Evolutionary conservation across 2,329 filamentous ascomycete genomes (phyloP).

Genomic region (Scopulariopsis brevicaulis): DNA sequence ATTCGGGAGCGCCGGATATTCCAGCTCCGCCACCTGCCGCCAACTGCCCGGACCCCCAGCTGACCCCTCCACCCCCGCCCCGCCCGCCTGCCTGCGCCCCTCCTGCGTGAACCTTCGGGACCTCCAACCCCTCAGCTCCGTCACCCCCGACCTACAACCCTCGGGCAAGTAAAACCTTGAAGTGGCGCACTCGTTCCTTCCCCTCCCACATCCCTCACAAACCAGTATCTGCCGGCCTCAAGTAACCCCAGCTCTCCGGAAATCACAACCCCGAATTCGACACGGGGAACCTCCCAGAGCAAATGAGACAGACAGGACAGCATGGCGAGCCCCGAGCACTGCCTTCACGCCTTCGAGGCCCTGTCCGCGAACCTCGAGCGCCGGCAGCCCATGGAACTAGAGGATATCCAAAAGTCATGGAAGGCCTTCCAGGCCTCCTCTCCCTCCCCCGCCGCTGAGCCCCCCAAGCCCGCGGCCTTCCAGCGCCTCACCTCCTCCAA

Average conservation of each 20-base stretch:
- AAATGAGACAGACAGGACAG: background rate
- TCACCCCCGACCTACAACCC: too few relatives aligned
- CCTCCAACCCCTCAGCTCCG: too few relatives aligned
- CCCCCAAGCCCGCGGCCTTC: slow-evolving; percentile 18
- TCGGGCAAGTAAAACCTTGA: too few relatives aligned
- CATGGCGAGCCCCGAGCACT: slow-evolving; percentile 83
- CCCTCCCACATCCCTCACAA: too few relatives aligned
- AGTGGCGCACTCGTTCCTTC: too few relatives aligned
- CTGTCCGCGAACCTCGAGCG: slow-evolving; percentile 65
- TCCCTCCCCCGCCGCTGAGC: slow-evolving; percentile 6
- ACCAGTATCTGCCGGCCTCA: too few relatives aligned
- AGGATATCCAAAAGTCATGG: slow-evolving; percentile 58
- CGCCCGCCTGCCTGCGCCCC: background rate
- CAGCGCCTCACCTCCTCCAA: slow-evolving; percentile 23
- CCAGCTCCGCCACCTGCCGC: background rate
- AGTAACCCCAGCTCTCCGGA: background rate
- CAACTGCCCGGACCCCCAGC: background rate
- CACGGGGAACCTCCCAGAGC: background rate
- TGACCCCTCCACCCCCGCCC: background rate
- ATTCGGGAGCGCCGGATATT: background rate
- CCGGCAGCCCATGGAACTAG: slow-evolving; percentile 55
- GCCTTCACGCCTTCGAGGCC: slow-evolving; percentile 85
- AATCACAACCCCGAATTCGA: background rate
- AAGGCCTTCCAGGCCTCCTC: slow-evolving; percentile 17
- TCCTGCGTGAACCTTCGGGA: background rate